phyloP scores from a whole-genome alignment of 2,329 filamentous ascomycete genomes.

The Alternaria brassicae region DNA sequence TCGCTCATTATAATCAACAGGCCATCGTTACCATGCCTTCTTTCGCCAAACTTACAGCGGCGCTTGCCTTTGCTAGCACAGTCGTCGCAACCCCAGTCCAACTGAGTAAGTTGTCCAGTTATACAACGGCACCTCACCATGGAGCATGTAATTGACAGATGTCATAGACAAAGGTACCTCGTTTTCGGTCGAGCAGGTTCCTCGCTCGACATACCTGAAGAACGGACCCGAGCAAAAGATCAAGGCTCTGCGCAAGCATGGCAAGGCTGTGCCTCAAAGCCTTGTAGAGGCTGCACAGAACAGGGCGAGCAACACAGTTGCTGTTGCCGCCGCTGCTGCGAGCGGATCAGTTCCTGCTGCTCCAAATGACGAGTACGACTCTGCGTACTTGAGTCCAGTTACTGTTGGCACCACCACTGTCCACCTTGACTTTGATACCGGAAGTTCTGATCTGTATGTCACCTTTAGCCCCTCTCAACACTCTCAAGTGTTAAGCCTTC shows the following conservation, averaged over 20 bases:
- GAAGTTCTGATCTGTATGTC: conserved; percentile 69
- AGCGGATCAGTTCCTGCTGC: conserved; percentile 51
- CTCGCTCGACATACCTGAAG: conserved; percentile 41
- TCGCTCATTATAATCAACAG: conserved; percentile 7
- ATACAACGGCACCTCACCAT: not conserved
- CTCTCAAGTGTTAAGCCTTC: not conserved
- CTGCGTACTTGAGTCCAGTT: conserved; percentile 57
- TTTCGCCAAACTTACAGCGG: conserved; percentile 39
- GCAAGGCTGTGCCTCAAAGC: conserved; percentile 38
- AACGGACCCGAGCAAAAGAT: conserved; percentile 49
- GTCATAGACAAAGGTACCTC: conserved; percentile 30
- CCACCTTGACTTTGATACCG: conserved; percentile 75
- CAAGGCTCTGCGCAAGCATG: conserved; percentile 52
- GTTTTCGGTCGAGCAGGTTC: conserved; percentile 45
- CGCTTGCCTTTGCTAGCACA: conserved; percentile 38
- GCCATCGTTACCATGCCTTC: conserved; percentile 42
- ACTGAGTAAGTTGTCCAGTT: conserved; percentile 11
- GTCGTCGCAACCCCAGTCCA: conserved; percentile 41
- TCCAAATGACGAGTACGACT: conserved; percentile 50
- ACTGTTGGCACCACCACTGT: conserved; percentile 68
- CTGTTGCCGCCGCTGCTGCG: conserved; percentile 18
- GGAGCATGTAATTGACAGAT: not conserved
- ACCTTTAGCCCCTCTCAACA: not conserved
- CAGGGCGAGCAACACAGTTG: conserved; percentile 26
- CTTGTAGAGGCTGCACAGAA: conserved; percentile 44